phyloP scores from a whole-genome alignment of 257 asterid species.

The Marsdenia floribunda region DNA sequence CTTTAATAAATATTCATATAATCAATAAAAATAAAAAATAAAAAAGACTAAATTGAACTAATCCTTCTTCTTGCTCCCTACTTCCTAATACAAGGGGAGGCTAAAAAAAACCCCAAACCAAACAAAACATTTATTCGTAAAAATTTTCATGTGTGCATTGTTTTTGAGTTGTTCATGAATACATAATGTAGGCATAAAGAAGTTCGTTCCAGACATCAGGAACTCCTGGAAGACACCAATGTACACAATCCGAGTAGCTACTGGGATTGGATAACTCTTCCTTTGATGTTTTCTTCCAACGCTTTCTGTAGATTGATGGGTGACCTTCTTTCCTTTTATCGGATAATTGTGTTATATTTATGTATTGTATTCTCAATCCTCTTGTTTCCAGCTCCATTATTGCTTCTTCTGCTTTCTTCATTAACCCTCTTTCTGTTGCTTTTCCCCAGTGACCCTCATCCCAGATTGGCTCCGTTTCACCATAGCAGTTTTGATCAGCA shows the following conservation, averaged over 20 bases:
- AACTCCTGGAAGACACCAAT: conserved; percentile 50
- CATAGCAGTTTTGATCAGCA: conserved; percentile 48
- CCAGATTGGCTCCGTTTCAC: conserved; percentile 39
- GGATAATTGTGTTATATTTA: conserved; percentile 63
- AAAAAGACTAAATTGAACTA: no score
- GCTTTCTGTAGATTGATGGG: conserved; percentile 61
- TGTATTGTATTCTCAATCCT: conserved; percentile 29
- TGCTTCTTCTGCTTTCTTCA: conserved; percentile 30
- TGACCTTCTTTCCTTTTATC: conserved; percentile 65
- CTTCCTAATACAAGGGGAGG: no score
- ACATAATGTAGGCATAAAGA: conserved; percentile 24
- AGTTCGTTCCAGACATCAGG: conserved; percentile 15
- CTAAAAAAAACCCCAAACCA: no score
- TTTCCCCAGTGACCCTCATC: conserved; percentile 53
- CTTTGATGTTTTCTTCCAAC: conserved; percentile 42
- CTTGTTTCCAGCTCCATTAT: conserved; percentile 39
- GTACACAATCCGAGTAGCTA: conserved; percentile 60
- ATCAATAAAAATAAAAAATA: no score
- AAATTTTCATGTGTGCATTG: no score
- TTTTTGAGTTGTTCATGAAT: conserved; percentile 31
- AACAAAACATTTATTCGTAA: no score
- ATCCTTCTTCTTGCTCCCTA: no score
- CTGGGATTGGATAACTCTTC: conserved; percentile 47
- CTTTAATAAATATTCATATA: no score
- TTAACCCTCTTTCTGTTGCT: neutral